A percentile compares a stretch with the other conserved stretches of the same genome.
These are phyloP conservation scores for Magnusiomyces tetraspermus DNA, from an alignment of 1,139 yeast genomes.

Conservation along the genomic window DNA sequence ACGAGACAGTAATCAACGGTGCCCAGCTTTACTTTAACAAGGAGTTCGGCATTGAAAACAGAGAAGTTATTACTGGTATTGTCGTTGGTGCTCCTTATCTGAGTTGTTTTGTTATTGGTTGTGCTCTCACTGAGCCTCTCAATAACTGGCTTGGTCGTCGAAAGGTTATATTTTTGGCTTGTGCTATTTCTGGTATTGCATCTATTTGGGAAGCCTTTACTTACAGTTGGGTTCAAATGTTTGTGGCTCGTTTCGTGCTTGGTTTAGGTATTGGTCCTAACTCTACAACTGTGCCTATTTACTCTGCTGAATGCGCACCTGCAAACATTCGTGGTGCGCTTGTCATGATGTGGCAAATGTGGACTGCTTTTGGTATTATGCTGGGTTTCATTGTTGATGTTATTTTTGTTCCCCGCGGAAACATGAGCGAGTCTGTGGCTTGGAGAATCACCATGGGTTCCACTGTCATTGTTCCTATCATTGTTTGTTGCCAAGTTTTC, in stretches of 20 bases:
- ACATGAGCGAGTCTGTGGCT: slow-evolving; percentile 42
- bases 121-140: slow-evolving; percentile 64
- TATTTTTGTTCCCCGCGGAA: slow-evolving; percentile 45
- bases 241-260: slow-evolving; percentile 59
- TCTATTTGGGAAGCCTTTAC: slow-evolving; percentile 74
- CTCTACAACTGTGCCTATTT: slow-evolving; percentile 73
- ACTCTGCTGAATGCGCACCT: slow-evolving; percentile 74
- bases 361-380: slow-evolving; percentile 82
- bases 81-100: slow-evolving; percentile 77
- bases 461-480: slow-evolving; percentile 62
- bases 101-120: slow-evolving; percentile 58
- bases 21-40: slow-evolving; percentile 64
- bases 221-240: slow-evolving; percentile 64
- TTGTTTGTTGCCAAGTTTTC: slow-evolving; percentile 59
- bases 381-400: slow-evolving; percentile 64
- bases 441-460: slow-evolving; percentile 82
- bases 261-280: slow-evolving; percentile 79
- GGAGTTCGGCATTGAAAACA: slow-evolving; percentile 37
- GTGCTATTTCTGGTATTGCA: slow-evolving; percentile 55
- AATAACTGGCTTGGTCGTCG: slow-evolving; percentile 61
- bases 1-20: slow-evolving; percentile 79
- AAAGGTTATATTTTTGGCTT: slow-evolving; percentile 62
- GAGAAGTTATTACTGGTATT: slow-evolving; percentile 63
- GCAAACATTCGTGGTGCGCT: slow-evolving; percentile 67
- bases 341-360: slow-evolving; percentile 84